These are phyloP conservation scores for Colletotrichum liriopes DNA, from an alignment of 2,329 filamentous ascomycete species.

Conservation along the genomic window DNA sequence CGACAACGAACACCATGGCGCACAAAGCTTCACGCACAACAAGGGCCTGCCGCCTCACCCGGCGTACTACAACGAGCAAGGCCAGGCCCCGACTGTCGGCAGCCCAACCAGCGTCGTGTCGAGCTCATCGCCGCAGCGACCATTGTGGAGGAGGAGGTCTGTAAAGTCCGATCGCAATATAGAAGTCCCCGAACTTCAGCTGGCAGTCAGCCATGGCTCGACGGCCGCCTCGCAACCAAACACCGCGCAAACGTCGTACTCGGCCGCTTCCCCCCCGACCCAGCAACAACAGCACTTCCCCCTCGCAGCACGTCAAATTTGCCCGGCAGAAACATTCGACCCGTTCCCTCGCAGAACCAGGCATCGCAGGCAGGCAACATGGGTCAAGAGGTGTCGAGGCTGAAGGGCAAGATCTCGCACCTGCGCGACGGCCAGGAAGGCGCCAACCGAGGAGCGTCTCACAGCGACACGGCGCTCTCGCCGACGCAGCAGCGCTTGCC, in stretches of 20 bases:
- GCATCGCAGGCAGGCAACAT: slow-evolving; percentile 47
- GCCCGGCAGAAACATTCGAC: slow-evolving; percentile 50
- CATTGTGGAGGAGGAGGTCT: slow-evolving; percentile 67
- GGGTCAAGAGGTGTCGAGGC: slow-evolving; percentile 53
- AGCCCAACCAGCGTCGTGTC: slow-evolving; percentile 45
- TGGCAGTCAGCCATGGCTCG: slow-evolving; percentile 66
- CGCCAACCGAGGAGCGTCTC: slow-evolving; percentile 36
- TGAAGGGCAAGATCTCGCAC: slow-evolving; percentile 45
- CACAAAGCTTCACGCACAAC: slow-evolving; percentile 34
- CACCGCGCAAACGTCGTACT: slow-evolving; percentile 30
- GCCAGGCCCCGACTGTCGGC: slow-evolving; percentile 10
- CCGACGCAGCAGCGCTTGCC: slow-evolving; percentile 57
- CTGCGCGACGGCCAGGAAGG: slow-evolving; percentile 31
- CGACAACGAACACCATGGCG: slow-evolving; percentile 31
- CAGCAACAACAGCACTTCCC: slow-evolving; percentile 28
- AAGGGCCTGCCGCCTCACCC: slow-evolving; percentile 42
- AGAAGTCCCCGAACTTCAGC: slow-evolving; percentile 64
- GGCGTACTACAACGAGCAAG: slow-evolving; percentile 14
- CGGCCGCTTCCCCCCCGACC: slow-evolving; percentile 14
- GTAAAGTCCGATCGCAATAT: slow-evolving; percentile 63
- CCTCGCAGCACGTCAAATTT: slow-evolving; percentile 43
- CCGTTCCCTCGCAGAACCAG: slow-evolving; percentile 32
- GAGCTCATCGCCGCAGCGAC: slow-evolving; percentile 50
- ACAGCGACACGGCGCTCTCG: slow-evolving; percentile 36
- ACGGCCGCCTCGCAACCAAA: slow-evolving; percentile 56